Evolutionary conservation across 139 green algal species (phyloP).

Genomic region (Dunaliella primolecta): DNA sequence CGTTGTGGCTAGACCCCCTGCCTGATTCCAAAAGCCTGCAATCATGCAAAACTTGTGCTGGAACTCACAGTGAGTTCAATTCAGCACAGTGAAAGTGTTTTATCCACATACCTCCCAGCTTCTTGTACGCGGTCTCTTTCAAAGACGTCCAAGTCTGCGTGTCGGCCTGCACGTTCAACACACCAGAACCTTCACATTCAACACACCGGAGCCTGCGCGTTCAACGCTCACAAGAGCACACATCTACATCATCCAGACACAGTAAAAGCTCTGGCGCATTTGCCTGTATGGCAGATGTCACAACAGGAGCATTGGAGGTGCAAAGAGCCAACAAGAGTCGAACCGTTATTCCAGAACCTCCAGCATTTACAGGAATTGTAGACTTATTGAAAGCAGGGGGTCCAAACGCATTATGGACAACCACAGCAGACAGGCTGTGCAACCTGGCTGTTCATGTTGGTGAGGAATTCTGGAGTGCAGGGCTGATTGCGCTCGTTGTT

Average conservation of each 20-base stretch:
- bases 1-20: too few species aligned
- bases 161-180: conserved; percentile 13
- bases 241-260: not conserved
- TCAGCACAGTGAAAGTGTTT: not conserved
- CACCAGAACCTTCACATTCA: not conserved
- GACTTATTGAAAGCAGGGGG: too few species aligned
- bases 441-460: too few species aligned
- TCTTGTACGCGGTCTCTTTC: conserved; percentile 55
- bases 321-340: not conserved
- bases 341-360: not conserved
- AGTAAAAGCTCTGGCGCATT: not conserved
- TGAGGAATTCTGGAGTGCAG: too few species aligned
- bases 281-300: not conserved
- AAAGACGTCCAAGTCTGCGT: conserved; percentile 58
- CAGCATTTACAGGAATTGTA: too few species aligned
- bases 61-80: not conserved
- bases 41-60: not conserved
- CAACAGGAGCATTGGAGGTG: not conserved
- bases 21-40: not conserved
- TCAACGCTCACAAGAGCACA: not conserved
- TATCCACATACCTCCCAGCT: conserved; percentile 41
- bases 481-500: too few species aligned
- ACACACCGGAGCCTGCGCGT: too few species aligned
- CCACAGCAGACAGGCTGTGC: too few species aligned
- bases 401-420: too few species aligned